These are phyloP conservation scores for Aspergillus fumigatus DNA, from an alignment of 2,329 filamentous ascomycete genomes.

Conservation along the genomic window DNA sequence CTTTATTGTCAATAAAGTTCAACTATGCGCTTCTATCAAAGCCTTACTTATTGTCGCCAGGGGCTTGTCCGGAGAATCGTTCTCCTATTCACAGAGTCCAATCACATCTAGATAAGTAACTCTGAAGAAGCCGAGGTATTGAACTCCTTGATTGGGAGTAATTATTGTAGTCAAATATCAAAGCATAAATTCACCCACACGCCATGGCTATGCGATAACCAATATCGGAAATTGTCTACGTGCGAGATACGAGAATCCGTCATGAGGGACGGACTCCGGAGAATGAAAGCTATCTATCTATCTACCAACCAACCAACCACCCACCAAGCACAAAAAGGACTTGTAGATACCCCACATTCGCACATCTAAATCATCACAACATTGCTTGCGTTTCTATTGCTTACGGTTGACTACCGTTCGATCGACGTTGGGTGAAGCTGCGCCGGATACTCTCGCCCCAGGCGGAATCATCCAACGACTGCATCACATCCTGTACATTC, in stretches of 20 bases:
- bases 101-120: not conserved
- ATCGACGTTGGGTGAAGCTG: constrained; percentile 68
- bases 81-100: not conserved
- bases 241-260: not conserved
- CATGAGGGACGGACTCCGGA: not conserved
- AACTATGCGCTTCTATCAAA: not conserved
- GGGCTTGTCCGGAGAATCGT: not conserved
- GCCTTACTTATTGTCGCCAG: not conserved
- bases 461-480: constrained; percentile 80
- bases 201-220: not conserved
- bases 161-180: not conserved
- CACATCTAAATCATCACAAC: constrained; percentile 10
- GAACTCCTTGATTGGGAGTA: not conserved
- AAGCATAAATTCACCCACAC: not conserved
- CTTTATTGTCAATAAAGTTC: not conserved
- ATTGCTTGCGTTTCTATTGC: constrained; percentile 11
- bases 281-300: not conserved
- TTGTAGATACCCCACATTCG: constrained; percentile 3
- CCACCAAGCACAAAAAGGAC: not conserved
- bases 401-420: constrained; percentile 21
- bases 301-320: not conserved
- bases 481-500: constrained; percentile 71
- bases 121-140: not conserved
- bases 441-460: constrained; percentile 91
- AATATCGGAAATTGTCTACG: not conserved